Conservation (phyloP, 1,284 basidiomycete genomes). For the Puccinia novopanici region DNA sequence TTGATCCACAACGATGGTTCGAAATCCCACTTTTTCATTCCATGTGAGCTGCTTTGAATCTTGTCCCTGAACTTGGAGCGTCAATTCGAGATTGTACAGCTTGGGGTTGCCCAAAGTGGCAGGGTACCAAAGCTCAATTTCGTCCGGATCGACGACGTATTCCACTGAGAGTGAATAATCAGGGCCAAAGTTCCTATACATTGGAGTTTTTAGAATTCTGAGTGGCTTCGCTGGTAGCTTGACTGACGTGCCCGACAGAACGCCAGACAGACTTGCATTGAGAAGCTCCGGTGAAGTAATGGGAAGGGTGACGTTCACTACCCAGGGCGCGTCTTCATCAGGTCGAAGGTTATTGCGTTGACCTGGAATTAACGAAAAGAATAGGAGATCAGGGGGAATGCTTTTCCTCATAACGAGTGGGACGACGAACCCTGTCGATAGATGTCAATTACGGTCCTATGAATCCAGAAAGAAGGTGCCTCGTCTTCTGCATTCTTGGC, state of each 20-base stretch:
- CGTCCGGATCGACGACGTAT: constrained; percentile 46
- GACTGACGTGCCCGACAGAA: constrained; percentile 43
- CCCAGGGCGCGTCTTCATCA: constrained; percentile 54
- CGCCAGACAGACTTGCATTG: constrained; percentile 50
- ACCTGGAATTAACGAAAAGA: constrained; percentile 50
- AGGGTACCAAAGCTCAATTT: constrained; percentile 56
- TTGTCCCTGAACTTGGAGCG: constrained; percentile 36
- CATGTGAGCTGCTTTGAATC: constrained; percentile 49
- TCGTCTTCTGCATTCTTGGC: background rate
- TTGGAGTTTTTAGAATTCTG: background rate
- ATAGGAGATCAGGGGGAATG: background rate
- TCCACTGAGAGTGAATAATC: constrained; percentile 52
- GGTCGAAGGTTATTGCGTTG: constrained; percentile 55
- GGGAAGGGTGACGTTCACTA: constrained; percentile 55
- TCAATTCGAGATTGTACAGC: constrained; percentile 53
- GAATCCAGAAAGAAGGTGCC: constrained; percentile 32
- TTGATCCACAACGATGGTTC: constrained; percentile 55
- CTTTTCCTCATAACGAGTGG: no score
- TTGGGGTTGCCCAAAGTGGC: constrained; percentile 52
- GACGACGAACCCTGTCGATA: constrained; percentile 28
- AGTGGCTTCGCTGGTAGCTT: constrained; percentile 19
- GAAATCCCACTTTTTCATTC: constrained; percentile 53
- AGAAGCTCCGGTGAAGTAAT: constrained; percentile 34
- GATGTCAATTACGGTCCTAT: constrained; percentile 42
- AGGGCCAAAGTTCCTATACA: constrained; percentile 51